These are phyloP conservation scores for Corymbia calophylla DNA, from an alignment of 441 rosid genomes.

Conservation along the genomic window DNA sequence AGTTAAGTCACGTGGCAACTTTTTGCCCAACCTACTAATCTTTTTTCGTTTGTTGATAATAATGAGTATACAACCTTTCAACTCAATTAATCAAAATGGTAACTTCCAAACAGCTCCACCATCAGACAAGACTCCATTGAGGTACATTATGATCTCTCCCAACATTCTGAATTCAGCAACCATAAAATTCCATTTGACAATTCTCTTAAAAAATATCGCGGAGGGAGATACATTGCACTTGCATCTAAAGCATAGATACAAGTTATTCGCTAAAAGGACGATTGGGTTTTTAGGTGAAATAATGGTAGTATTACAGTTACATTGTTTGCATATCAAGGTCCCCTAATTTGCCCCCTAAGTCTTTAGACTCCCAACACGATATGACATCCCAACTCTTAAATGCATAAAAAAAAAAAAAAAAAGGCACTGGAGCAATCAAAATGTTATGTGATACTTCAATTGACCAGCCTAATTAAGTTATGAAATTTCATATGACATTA, in stretches of 20 bases:
- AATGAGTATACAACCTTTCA: neutral
- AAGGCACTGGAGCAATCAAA: neutral
- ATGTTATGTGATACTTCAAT: neutral
- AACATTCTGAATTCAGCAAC: neutral
- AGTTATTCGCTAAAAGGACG: neutral
- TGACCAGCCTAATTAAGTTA: neutral
- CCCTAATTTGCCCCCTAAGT: neutral
- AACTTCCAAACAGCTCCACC: neutral
- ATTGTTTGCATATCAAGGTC: neutral
- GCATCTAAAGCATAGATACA: neutral
- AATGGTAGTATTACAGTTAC: neutral
- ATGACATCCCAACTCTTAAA: neutral
- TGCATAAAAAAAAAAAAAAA: neutral
- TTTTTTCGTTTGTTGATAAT: too few species aligned
- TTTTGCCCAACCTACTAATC: too few species aligned
- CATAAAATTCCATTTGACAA: neutral
- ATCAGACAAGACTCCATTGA: neutral
- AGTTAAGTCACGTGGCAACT: neutral
- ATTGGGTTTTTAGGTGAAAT: neutral
- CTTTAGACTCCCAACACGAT: neutral
- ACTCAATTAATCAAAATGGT: neutral
- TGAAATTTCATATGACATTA: neutral
- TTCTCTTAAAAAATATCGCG: neutral
- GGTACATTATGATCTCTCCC: neutral
- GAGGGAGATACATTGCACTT: neutral